phyloP scores from a whole-genome alignment of 768 basidiomycete species.

The Auricularia sp. region DNA sequence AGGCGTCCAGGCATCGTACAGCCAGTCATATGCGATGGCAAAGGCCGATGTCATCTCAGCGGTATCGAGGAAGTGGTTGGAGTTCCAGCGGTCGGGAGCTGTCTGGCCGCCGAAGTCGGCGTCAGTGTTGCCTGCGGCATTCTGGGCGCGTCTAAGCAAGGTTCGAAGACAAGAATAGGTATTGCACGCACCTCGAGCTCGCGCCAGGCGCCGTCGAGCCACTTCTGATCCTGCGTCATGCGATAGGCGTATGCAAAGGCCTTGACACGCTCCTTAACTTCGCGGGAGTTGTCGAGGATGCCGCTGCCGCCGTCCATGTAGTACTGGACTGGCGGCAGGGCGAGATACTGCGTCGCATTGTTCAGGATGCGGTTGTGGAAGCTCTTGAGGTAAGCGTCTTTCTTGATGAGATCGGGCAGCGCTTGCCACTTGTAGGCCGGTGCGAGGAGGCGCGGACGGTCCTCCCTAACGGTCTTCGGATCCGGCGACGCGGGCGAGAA shows the following conservation, averaged over 20 bases:
- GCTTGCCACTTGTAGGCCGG: constrained; percentile 89
- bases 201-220: constrained; percentile 75
- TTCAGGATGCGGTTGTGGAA: constrained; percentile 90
- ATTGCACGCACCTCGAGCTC: constrained; percentile 45
- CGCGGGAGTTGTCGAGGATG: constrained; percentile 82
- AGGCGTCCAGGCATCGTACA: constrained; percentile 44
- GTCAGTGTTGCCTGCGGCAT: constrained; percentile 63
- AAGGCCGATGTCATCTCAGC: constrained; percentile 84
- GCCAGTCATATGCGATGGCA: constrained; percentile 76
- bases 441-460: constrained; percentile 87
- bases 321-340: constrained; percentile 58
- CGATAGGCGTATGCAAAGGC: constrained; percentile 84
- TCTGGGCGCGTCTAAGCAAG: constrained; percentile 28
- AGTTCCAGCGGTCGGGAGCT: constrained; percentile 62
- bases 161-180: not conserved
- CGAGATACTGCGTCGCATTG: constrained; percentile 73
- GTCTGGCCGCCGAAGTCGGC: constrained; percentile 51
- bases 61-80: constrained; percentile 83
- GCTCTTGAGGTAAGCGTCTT: constrained; percentile 71
- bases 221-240: constrained; percentile 77
- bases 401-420: constrained; percentile 63
- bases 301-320: constrained; percentile 75
- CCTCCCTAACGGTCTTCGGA: constrained; percentile 50
- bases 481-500: constrained; percentile 56
- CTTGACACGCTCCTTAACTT: constrained; percentile 86